These are phyloP conservation scores for Aspergillus indologenus DNA, from an alignment of 495 filamentous ascomycete genomes.

Conservation along the genomic window DNA sequence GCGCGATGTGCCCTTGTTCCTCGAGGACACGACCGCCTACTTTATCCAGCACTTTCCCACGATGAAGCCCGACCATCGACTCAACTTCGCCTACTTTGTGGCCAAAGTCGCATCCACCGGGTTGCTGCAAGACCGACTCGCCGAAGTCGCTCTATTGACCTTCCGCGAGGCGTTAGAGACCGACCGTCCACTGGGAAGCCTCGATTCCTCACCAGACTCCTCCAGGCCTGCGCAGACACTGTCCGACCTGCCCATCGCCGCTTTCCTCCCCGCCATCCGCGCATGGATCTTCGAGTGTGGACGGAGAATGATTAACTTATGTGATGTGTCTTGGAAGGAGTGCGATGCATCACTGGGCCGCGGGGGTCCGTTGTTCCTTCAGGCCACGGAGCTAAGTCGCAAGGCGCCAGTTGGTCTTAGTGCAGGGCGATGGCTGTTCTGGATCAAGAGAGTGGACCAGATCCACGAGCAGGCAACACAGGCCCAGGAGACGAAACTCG, in stretches of 20 bases:
- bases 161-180: constrained; percentile 18
- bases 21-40: constrained; percentile 18
- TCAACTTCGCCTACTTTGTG: constrained; percentile 16
- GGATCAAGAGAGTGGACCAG: constrained; percentile 21
- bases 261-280: neutral
- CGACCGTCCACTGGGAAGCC: constrained; percentile 10
- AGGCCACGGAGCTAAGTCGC: neutral
- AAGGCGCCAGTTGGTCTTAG: neutral
- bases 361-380: neutral
- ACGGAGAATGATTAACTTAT: neutral
- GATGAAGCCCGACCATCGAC: constrained; percentile 20
- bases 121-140: constrained; percentile 14
- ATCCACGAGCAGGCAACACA: constrained; percentile 22
- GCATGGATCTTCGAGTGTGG: neutral
- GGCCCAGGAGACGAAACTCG: constrained; percentile 14
- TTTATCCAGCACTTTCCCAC: constrained; percentile 11
- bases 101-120: neutral
- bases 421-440: constrained; percentile 17
- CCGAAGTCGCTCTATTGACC: constrained; percentile 20
- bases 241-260: neutral
- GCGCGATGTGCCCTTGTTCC: constrained; percentile 26
- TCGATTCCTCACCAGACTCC: neutral
- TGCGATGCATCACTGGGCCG: neutral
- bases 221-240: neutral
- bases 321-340: neutral